These are phyloP conservation scores for Ogataea dorogensis DNA, from an alignment of 805 yeast genomes.

Conservation along the genomic window DNA sequence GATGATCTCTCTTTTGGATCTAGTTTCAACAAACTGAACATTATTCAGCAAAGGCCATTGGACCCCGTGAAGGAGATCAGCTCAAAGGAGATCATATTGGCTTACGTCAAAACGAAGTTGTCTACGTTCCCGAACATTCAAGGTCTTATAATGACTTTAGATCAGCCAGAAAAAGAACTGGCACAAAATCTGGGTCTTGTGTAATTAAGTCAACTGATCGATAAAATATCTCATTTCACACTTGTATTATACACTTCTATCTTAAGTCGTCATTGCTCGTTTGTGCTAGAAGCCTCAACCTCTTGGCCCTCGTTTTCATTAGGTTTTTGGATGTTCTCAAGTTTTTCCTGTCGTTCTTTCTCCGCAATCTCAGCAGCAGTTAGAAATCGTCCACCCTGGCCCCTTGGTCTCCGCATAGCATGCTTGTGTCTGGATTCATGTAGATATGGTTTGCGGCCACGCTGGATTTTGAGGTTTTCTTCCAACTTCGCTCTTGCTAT, in stretches of 20 bases:
- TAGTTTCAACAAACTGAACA: slow-evolving; percentile 68
- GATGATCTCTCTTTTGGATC: slow-evolving; percentile 76
- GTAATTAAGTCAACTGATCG: background rate
- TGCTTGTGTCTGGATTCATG: slow-evolving; percentile 98
- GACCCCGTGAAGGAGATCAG: slow-evolving; percentile 67
- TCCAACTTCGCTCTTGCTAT: slow-evolving; percentile 92
- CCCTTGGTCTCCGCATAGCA: slow-evolving; percentile 98
- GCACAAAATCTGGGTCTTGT: slow-evolving; percentile 14
- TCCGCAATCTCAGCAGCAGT: slow-evolving; percentile 92
- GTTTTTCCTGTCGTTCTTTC: slow-evolving; percentile 43
- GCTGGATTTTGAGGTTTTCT: slow-evolving; percentile 79
- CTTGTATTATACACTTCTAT: slow-evolving; percentile 11
- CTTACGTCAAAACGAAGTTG: slow-evolving; percentile 32
- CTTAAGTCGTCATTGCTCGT: slow-evolving; percentile 7
- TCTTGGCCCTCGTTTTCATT: slow-evolving; percentile 10
- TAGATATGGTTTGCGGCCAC: slow-evolving; percentile 89
- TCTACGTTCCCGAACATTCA: slow-evolving; percentile 17
- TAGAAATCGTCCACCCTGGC: slow-evolving; percentile 95
- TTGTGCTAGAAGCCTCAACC: slow-evolving; percentile 2
- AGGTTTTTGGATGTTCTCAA: slow-evolving; percentile 21
- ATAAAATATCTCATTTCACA: background rate
- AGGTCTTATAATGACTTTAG: slow-evolving; percentile 16
- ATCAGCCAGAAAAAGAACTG: slow-evolving; percentile 19
- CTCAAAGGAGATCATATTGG: slow-evolving; percentile 32
- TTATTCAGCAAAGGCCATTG: slow-evolving; percentile 56